A percentile compares a stretch with the other conserved stretches of the same genome.
phyloP scores from a whole-genome alignment of 2,329 filamentous ascomycete species.

The Claviceps arundinis region DNA sequence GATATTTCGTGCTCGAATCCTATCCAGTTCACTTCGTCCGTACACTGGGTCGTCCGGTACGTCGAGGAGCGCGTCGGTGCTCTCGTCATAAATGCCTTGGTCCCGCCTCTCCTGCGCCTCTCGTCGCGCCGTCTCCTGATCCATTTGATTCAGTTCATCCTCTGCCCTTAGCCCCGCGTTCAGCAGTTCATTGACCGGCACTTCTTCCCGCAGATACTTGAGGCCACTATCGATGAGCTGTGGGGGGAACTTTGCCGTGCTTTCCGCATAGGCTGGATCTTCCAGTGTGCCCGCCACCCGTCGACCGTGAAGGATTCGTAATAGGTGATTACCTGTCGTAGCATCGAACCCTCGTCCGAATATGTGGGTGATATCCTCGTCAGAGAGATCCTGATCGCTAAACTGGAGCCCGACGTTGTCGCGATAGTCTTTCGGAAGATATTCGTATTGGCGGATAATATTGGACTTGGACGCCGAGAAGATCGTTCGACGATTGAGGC shows the following conservation, averaged over 20 bases:
- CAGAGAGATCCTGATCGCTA: constrained; percentile 32
- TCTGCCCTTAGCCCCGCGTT: constrained; percentile 50
- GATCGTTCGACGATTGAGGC: constrained; percentile 17
- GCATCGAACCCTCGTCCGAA: constrained; percentile 36
- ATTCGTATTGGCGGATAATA: constrained; percentile 39
- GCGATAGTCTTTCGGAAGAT: constrained; percentile 43
- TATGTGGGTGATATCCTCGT: constrained; percentile 31
- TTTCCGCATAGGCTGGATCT: constrained; percentile 37
- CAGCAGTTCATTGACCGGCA: constrained; percentile 45
- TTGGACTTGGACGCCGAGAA: constrained; percentile 19
- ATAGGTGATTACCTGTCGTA: constrained; percentile 35
- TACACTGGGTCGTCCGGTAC: constrained; percentile 35
- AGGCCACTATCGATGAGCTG: constrained; percentile 34
- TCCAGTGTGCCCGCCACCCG: constrained; percentile 50
- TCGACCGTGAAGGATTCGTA: constrained; percentile 48
- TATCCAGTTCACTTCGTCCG: constrained; percentile 42
- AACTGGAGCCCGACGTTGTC: constrained; percentile 44
- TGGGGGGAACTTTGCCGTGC: constrained; percentile 31
- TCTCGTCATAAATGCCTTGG: constrained; percentile 12
- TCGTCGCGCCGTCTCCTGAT: constrained; percentile 21
- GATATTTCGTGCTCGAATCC: constrained; percentile 39
- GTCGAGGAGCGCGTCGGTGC: constrained; percentile 11
- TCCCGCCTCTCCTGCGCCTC: constrained; percentile 10
- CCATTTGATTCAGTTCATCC: constrained; percentile 44
- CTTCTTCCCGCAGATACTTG: constrained; percentile 38